These are phyloP conservation scores for Holtermanniella nyarrowii DNA, from an alignment of 768 basidiomycete species.

Conservation along the genomic window DNA sequence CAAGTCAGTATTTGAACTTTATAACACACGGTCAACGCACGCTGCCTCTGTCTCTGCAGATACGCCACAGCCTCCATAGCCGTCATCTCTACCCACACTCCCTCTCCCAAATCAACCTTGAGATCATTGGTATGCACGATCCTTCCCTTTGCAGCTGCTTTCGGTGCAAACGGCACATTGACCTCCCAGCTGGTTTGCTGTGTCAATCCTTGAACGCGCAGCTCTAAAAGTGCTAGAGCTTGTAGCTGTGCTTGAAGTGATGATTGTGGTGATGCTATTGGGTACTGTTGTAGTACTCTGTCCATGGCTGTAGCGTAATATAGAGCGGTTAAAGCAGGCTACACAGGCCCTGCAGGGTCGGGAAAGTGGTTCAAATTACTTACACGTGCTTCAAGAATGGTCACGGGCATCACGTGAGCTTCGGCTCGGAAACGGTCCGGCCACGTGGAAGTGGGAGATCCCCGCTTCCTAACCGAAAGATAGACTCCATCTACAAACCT, in stretches of 20 bases:
- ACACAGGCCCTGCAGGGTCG: no score
- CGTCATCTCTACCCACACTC: constrained; percentile 30
- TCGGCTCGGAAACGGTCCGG: no score
- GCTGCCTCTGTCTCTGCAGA: constrained; percentile 14
- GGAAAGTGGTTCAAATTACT: no score
- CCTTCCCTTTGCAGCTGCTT: constrained; percentile 15
- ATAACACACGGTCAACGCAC: constrained; percentile 10
- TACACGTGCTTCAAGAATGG: no score
- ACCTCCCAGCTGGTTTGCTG: constrained; percentile 10
- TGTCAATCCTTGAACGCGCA: constrained; percentile 3
- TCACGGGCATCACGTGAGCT: no score
- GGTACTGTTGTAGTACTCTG: no score
- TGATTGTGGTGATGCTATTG: constrained; percentile 9
- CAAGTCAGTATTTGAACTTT: no score
- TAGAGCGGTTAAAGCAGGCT: no score
- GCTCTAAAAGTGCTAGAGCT: constrained; percentile 14
- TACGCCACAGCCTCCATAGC: constrained; percentile 19
- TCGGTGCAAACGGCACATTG: constrained; percentile 16
- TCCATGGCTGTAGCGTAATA: no score
- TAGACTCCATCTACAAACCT: no score
- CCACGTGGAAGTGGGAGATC: no score
- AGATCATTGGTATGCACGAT: constrained; percentile 16
- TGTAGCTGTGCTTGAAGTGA: constrained; percentile 12
- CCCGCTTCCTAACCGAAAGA: no score
- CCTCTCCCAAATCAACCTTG: constrained; percentile 21